phyloP scores from a whole-genome alignment of 257 asterid genomes.

The Osmanthus fragrans region DNA sequence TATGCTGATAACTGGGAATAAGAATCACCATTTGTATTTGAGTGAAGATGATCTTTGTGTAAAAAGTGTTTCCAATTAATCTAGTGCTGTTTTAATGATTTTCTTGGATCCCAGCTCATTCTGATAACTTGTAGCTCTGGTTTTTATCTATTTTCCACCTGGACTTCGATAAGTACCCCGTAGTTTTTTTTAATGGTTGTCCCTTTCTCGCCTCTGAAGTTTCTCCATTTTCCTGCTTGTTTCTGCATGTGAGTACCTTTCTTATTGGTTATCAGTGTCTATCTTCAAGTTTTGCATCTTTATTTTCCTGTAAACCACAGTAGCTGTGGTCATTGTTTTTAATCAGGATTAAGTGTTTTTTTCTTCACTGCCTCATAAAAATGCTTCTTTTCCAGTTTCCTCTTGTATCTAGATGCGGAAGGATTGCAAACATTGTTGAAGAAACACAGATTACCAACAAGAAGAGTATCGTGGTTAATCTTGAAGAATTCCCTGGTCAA shows the following conservation, averaged over 20 bases:
- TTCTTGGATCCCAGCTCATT: not conserved
- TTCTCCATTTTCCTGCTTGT: not conserved
- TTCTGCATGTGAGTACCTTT: too few species aligned
- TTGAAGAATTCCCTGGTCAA: conserved; percentile 87
- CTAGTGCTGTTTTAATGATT: not conserved
- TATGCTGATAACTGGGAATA: not conserved
- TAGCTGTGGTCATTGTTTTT: too few species aligned
- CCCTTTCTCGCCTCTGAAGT: not conserved
- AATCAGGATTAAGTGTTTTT: too few species aligned
- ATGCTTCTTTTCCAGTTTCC: conserved; percentile 68
- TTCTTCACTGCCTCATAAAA: not conserved
- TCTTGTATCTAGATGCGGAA: conserved; percentile 81
- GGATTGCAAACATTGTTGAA: conserved; percentile 61
- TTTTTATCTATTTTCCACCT: not conserved
- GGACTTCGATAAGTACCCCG: not conserved
- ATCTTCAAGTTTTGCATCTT: too few species aligned
- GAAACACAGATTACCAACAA: conserved; percentile 44
- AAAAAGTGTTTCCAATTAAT: not conserved
- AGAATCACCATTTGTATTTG: not conserved
- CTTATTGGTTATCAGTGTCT: too few species aligned
- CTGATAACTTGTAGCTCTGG: not conserved
- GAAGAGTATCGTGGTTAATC: conserved; percentile 30
- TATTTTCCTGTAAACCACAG: too few species aligned
- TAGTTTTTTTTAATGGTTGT: not conserved
- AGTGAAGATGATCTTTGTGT: not conserved